Evolutionary conservation across 257 asterid species (phyloP).

Genomic region (Anisodus acutangulus): DNA sequence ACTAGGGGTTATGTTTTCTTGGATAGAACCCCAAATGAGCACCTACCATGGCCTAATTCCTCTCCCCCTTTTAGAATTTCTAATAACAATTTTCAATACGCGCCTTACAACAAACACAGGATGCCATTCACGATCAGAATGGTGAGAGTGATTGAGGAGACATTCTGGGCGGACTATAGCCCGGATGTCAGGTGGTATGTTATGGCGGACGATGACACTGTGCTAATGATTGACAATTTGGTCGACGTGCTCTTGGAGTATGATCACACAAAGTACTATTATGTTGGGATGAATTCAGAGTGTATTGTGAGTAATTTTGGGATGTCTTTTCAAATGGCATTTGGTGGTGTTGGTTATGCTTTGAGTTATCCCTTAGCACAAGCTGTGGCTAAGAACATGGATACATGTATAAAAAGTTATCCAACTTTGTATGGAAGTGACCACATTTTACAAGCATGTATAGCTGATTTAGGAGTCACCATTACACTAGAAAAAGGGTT

Average conservation of each 20-base stretch:
- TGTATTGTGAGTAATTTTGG: slow-evolving; percentile 40
- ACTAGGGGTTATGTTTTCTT: slow-evolving; percentile 42
- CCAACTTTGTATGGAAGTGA: slow-evolving; percentile 49
- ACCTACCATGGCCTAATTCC: slow-evolving; percentile 40
- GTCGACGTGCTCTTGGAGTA: slow-evolving; percentile 44
- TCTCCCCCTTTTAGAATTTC: slow-evolving; percentile 40
- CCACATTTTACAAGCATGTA: slow-evolving; percentile 50
- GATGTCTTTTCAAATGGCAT: slow-evolving; percentile 57
- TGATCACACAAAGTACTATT: slow-evolving; percentile 55
- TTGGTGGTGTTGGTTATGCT: slow-evolving; percentile 48
- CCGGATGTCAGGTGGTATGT: slow-evolving; percentile 47
- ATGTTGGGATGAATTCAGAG: slow-evolving; percentile 60
- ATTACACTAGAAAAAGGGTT: slow-evolving; percentile 54
- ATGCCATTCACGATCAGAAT: slow-evolving; percentile 35
- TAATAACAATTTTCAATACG: slow-evolving; percentile 32
- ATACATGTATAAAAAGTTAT: slow-evolving; percentile 53
- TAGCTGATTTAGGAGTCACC: slow-evolving; percentile 59
- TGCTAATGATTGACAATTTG: slow-evolving; percentile 51
- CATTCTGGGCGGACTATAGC: slow-evolving; percentile 28
- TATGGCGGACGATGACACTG: slow-evolving; percentile 59
- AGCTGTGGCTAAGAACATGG: slow-evolving; percentile 57
- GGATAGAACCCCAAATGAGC: slow-evolving; percentile 34
- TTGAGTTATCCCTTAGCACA: slow-evolving; percentile 64
- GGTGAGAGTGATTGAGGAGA: slow-evolving; percentile 35
- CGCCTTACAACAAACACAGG: slow-evolving; percentile 24